Percentiles rank a stretch among this genome's conserved stretches.
phyloP scores from a whole-genome alignment of 1,284 basidiomycete genomes.

The Volvariella volvacea region DNA sequence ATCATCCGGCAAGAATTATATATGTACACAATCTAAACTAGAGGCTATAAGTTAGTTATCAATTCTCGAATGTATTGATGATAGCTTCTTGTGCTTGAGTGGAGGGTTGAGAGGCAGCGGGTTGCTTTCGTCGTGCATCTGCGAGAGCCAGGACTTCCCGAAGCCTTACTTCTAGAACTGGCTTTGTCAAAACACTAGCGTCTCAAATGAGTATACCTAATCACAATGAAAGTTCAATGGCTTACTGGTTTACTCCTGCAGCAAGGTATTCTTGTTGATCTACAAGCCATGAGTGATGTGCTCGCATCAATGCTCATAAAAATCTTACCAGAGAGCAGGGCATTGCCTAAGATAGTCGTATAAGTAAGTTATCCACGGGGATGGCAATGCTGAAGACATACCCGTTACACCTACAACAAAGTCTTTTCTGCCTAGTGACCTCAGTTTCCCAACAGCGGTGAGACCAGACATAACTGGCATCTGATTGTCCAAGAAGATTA shows the following conservation, averaged over 20 bases:
- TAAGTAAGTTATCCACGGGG: too few species aligned
- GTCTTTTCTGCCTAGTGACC: slow-evolving; percentile 60
- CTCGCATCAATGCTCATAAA: slow-evolving; percentile 4
- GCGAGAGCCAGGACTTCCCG: slow-evolving; percentile 47
- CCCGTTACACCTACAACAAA: slow-evolving; percentile 78
- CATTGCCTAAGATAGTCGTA: slow-evolving; percentile 30
- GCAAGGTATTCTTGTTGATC: slow-evolving; percentile 64
- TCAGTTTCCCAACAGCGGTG: slow-evolving; percentile 59
- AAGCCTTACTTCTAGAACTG: slow-evolving; percentile 56
- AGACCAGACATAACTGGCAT: slow-evolving; percentile 82
- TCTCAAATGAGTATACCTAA: slow-evolving; percentile 5
- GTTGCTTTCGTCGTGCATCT: slow-evolving; percentile 38
- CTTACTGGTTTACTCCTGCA: slow-evolving; percentile 73
- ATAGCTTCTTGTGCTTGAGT: too few species aligned
- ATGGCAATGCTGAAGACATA: slow-evolving; percentile 27
- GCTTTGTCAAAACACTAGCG: slow-evolving; percentile 57
- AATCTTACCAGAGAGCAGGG: slow-evolving; percentile 33
- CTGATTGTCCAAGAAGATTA: slow-evolving; percentile 84
- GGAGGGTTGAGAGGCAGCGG: too few species aligned
- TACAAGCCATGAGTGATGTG: slow-evolving; percentile 19
- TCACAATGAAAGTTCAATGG: too few species aligned
- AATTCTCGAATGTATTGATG: too few species aligned
- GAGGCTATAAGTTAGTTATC: too few species aligned
- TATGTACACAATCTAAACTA: too few species aligned
- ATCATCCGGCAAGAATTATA: too few species aligned